Conservation (phyloP, 768 basidiomycete species). For the Pulveroboletus ravenelii region DNA sequence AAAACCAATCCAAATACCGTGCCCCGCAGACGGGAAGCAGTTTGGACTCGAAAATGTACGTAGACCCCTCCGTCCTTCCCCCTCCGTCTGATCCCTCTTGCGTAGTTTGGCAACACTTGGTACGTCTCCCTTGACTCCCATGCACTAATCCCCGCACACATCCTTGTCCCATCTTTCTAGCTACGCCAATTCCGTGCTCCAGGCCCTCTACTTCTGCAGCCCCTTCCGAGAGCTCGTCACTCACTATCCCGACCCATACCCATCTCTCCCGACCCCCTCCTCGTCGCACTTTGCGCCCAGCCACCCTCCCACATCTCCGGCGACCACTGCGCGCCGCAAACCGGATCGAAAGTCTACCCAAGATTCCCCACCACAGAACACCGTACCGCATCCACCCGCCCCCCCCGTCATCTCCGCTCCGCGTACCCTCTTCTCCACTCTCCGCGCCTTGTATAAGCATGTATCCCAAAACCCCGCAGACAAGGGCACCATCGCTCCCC, state of each 20-base stretch:
- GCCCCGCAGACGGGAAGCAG: conserved; percentile 70
- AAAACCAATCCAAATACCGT: conserved; percentile 36
- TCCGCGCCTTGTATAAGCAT: conserved; percentile 84
- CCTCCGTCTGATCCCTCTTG: conserved; percentile 6
- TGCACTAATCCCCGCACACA: conserved; percentile 17
- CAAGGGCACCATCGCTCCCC: conserved; percentile 84
- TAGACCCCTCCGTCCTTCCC: conserved; percentile 15
- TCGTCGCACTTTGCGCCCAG: conserved; percentile 21
- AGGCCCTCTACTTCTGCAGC: conserved; percentile 91
- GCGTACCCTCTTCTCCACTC: conserved; percentile 82
- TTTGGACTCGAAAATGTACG: conserved; percentile 97
- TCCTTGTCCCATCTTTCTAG: conserved; percentile 35
- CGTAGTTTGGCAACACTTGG: conserved; percentile 96
- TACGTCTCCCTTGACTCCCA: conserved; percentile 30
- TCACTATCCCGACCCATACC: conserved; percentile 55
- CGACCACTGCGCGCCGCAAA: conserved; percentile 43
- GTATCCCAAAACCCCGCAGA: conserved; percentile 76
- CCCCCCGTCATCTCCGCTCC: conserved; percentile 54
- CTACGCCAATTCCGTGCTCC: conserved; percentile 98
- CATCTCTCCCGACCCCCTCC: conserved; percentile 32
- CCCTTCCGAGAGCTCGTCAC: conserved; percentile 90
- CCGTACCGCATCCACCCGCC: conserved; percentile 28
- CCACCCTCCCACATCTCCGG: conserved; percentile 25
- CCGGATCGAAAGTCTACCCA: conserved; percentile 48
- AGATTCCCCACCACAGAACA: conserved; percentile 30